Evolutionary conservation across 371 early-diverging fungal genomes (phyloP), one percentile per base, ranked within the genome.

Genomic region (Blastocladiella emersonii): DNA sequence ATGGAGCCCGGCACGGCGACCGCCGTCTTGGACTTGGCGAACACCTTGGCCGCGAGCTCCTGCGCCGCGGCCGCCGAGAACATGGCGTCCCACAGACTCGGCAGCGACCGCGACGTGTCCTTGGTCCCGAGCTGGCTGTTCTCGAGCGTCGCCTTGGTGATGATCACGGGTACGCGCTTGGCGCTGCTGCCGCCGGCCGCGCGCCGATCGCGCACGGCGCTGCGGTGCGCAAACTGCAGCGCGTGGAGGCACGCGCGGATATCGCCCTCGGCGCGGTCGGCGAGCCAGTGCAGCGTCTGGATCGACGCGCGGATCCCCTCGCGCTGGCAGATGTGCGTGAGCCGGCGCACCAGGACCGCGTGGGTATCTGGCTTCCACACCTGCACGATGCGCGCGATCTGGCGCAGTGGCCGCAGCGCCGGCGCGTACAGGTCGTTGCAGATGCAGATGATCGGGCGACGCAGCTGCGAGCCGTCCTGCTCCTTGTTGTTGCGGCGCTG

Each of bases 401-500:
- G 68, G 19, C 96, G 80, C 35, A 98, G 75, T 0, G 91, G 89
- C 25, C 92, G 86, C 63, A 98, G 76, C 1, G 85, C 92, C 30
- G 95, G 87, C 2, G 91, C 88, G 73, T 83, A 91, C 81, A 78
- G 82, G 70, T 96, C 95, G 72, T 98, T 98, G 79, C 98, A 98
- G 61, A 98, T 93, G 76, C 97, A 98, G 36, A 98, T 96, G 62
- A 98, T 94, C 34, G 98, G 98, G 17, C 96, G 78, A 57, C 83
- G 71, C 34, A 94, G 76, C 6, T 81, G 82, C n/a, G 69, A 74
- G 66, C 74, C 70, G 63, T 51, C 67, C 36, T 55, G 66, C 65
- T 63, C 64, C 30, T 68, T 56, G 43, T 36, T 49, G 10, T 45
- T 48, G 30, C 44, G 10, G 61, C 56, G 25, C 67, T 44, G 6